phyloP scores from a whole-genome alignment of 2,329 filamentous ascomycete genomes.

The Clarireedia sp. region DNA sequence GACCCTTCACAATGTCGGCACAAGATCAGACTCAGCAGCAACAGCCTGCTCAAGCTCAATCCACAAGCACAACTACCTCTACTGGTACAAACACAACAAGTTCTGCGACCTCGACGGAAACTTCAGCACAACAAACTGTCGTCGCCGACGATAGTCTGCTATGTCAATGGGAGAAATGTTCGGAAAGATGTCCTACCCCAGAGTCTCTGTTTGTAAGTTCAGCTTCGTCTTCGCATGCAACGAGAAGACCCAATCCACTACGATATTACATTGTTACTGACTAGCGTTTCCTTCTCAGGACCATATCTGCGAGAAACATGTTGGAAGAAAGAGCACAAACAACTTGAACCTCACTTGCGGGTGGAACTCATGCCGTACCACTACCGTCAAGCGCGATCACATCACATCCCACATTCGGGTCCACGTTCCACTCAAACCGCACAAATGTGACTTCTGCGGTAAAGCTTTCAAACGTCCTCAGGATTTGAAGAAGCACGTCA shows the following conservation, averaged over 20 bases:
- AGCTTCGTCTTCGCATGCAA: background rate
- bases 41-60: constrained; percentile 1
- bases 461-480: constrained; percentile 99
- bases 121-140: constrained; percentile 15
- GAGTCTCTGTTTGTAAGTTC: constrained; percentile 34
- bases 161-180: constrained; percentile 36
- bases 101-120: constrained; percentile 10
- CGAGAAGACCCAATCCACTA: background rate
- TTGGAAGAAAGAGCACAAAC: constrained; percentile 98
- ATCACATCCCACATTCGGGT: constrained; percentile 99
- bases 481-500: constrained; percentile 98
- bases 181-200: constrained; percentile 32
- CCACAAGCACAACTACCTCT: background rate
- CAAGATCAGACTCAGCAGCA: constrained; percentile 11
- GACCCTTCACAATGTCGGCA: background rate
- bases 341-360: constrained; percentile 96
- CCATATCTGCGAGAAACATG: constrained; percentile 96
- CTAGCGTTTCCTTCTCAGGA: constrained; percentile 49
- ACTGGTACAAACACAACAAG: constrained; percentile 13
- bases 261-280: no score
- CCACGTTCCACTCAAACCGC: constrained; percentile 96
- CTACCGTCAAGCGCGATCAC: constrained; percentile 96
- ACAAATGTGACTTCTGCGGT: constrained; percentile 97
- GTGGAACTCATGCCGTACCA: constrained; percentile 93
- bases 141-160: constrained; percentile 30